These are phyloP conservation scores for Schwanniomyces pseudopolymorphus DNA, from an alignment of 805 yeast genomes.

Conservation along the genomic window DNA sequence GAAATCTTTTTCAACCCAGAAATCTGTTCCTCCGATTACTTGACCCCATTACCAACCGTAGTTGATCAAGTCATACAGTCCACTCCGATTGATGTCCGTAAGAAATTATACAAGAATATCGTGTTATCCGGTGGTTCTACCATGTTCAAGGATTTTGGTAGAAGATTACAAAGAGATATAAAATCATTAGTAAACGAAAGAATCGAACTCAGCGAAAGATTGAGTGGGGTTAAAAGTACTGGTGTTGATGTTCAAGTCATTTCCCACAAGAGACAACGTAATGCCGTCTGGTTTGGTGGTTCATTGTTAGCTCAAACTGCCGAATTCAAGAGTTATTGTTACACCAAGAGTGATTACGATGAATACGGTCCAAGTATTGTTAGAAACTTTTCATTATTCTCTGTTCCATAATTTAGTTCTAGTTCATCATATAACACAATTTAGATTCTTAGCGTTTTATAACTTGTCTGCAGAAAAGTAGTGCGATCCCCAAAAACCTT, in stretches of 20 bases:
- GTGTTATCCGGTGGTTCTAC: slow-evolving; percentile 98
- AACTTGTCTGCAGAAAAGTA: background rate
- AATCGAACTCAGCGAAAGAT: slow-evolving; percentile 74
- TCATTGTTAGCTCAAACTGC: slow-evolving; percentile 94
- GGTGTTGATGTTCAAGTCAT: slow-evolving; percentile 98
- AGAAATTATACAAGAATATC: slow-evolving; percentile 91
- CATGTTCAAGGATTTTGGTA: slow-evolving; percentile 97
- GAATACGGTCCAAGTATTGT: slow-evolving; percentile 98
- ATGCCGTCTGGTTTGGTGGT: slow-evolving; percentile 99
- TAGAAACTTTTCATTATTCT: slow-evolving; percentile 91
- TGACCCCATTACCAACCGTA: slow-evolving; percentile 94
- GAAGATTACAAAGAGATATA: slow-evolving; percentile 94
- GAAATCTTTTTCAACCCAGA: slow-evolving; percentile 98
- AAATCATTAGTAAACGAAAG: slow-evolving; percentile 85
- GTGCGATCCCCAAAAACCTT: background rate
- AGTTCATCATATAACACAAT: background rate
- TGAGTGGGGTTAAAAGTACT: slow-evolving; percentile 74
- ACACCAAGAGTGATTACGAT: slow-evolving; percentile 95
- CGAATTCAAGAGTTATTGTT: slow-evolving; percentile 93
- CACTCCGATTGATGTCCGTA: slow-evolving; percentile 96
- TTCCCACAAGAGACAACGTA: slow-evolving; percentile 94
- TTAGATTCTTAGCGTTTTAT: background rate
- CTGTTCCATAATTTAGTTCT: slow-evolving; percentile 59
- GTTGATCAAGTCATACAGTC: slow-evolving; percentile 95
- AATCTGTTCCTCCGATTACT: slow-evolving; percentile 89